These are phyloP conservation scores for Endoconidiophora laricicola DNA, from an alignment of 2,329 filamentous ascomycete species.

Conservation along the genomic window DNA sequence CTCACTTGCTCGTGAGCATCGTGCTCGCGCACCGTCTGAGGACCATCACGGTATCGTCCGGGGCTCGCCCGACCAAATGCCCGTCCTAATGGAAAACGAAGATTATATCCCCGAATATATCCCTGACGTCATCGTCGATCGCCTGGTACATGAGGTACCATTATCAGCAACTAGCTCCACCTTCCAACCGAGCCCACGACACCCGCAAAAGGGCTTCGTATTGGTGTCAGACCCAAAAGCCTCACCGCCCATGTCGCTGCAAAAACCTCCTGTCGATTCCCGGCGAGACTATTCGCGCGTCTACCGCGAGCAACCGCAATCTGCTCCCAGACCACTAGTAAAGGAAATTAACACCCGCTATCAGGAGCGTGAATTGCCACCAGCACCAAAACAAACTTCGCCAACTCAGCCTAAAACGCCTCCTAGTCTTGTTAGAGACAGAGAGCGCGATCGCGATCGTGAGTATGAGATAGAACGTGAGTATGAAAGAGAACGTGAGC, in stretches of 20 bases:
- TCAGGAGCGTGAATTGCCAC: conserved; percentile 5
- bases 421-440: neutral
- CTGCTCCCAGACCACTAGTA: neutral
- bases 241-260: conserved; percentile 3
- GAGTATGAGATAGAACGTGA: neutral
- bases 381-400: neutral
- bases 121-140: conserved; percentile 11
- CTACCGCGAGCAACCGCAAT: neutral
- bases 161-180: neutral
- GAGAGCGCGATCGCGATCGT: neutral
- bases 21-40: neutral
- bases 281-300: neutral
- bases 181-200: neutral
- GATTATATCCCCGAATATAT: conserved; percentile 2
- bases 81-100: conserved; percentile 10
- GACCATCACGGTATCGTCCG: conserved; percentile 9
- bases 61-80: conserved; percentile 8
- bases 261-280: neutral
- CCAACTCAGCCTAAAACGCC: conserved; percentile 6
- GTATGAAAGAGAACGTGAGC: conserved; percentile 2
- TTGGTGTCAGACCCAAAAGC: conserved; percentile 7
- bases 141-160: neutral
- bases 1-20: conserved; percentile 8
- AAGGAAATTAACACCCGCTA: conserved; percentile 3
- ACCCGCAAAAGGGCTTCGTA: conserved; percentile 7